These are phyloP conservation scores for Puya raimondii DNA, from an alignment of 176 grass and related monocot genomes.

Conservation along the genomic window DNA sequence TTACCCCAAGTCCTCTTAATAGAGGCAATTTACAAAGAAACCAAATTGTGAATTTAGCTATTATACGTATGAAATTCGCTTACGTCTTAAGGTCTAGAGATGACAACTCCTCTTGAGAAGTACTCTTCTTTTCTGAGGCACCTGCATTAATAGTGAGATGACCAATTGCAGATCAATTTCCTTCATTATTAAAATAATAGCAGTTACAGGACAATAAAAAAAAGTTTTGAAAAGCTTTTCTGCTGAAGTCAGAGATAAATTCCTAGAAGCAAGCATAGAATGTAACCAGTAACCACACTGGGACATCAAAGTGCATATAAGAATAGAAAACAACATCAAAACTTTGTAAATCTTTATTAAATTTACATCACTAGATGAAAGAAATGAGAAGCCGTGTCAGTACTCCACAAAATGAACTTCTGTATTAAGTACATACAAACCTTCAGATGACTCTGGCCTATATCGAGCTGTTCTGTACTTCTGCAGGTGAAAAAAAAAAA, in stretches of 20 bases:
- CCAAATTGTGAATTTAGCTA: background rate
- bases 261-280: background rate
- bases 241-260: background rate
- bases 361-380: background rate
- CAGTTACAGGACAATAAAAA: background rate
- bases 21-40: background rate
- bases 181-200: background rate
- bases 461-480: slow-evolving; percentile 83
- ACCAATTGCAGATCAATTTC: background rate
- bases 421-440: slow-evolving; percentile 30
- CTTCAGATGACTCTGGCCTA: slow-evolving; percentile 67
- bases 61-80: slow-evolving; percentile 22
- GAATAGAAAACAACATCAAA: background rate
- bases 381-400: slow-evolving; percentile 8
- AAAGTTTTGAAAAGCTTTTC: background rate
- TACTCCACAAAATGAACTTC: slow-evolving; percentile 10
- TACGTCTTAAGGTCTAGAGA: slow-evolving; percentile 60
- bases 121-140: slow-evolving; percentile 33
- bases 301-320: background rate
- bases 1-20: too few species aligned
- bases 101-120: slow-evolving; percentile 35
- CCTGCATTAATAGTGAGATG: slow-evolving; percentile 44
- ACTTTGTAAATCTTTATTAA: background rate
- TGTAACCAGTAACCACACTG: background rate
- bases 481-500: slow-evolving; percentile 30